phyloP scores from a whole-genome alignment of 1,284 basidiomycete genomes.

The Cutaneotrichosporon sp. region DNA sequence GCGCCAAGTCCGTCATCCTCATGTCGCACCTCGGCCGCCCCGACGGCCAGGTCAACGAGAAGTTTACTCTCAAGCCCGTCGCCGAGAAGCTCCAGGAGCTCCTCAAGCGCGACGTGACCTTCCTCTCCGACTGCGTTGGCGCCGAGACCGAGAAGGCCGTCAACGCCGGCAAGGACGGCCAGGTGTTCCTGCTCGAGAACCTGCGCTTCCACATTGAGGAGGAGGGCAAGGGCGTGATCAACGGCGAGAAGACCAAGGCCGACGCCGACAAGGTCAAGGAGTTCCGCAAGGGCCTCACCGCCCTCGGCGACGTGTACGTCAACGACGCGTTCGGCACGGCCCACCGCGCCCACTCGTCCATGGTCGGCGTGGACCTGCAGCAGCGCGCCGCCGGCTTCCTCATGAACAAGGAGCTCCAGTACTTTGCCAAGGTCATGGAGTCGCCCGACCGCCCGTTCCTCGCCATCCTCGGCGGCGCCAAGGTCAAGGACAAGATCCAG shows the following conservation, averaged over 20 bases:
- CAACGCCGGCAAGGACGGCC: conserved; percentile 67
- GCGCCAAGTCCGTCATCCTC: conserved; percentile 80
- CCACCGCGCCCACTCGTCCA: conserved; percentile 96
- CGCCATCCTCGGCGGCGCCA: conserved; percentile 97
- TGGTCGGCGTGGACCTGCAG: conserved; percentile 95
- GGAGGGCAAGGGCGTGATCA: conserved; percentile 92
- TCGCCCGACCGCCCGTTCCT: conserved; percentile 94
- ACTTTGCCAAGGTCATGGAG: conserved; percentile 97
- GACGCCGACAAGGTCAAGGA: conserved; percentile 76
- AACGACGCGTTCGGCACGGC: conserved; percentile 99
- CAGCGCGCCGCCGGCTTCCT: conserved; percentile 94
- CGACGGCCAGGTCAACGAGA: conserved; percentile 84
- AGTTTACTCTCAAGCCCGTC: conserved; percentile 91
- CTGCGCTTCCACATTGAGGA: conserved; percentile 98
- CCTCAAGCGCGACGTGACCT: conserved; percentile 70
- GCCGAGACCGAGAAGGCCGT: conserved; percentile 78
- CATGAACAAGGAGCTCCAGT: conserved; percentile 99
- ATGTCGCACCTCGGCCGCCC: conserved; percentile 99
- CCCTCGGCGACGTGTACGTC: conserved; percentile 93
- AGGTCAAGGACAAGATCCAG: conserved; percentile 99
- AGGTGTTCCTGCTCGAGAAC: conserved; percentile 94
- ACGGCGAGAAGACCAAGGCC: conserved; percentile 81
- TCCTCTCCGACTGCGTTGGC: conserved; percentile 86
- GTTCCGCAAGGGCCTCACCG: conserved; percentile 86
- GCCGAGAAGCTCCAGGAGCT: conserved; percentile 69